These are phyloP conservation scores for Candida methanosorbosa DNA, from an alignment of 805 yeast species.

Conservation along the genomic window DNA sequence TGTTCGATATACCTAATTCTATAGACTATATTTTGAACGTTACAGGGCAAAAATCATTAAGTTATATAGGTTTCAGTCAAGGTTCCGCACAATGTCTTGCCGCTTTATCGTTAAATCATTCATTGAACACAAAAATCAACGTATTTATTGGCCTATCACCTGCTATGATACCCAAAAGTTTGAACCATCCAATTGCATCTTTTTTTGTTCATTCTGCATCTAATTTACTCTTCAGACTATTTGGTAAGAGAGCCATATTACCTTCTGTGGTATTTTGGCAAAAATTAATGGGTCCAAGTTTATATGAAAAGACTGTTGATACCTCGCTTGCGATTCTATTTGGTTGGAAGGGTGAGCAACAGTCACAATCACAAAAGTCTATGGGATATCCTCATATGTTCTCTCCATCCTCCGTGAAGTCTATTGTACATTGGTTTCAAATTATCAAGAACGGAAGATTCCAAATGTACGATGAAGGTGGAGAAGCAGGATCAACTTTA, in stretches of 20 bases:
- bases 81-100: constrained; percentile 95
- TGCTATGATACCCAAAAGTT: constrained; percentile 86
- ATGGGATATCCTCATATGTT: constrained; percentile 44
- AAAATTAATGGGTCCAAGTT: constrained; percentile 40
- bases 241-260: constrained; percentile 67
- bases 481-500: constrained; percentile 21
- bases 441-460: constrained; percentile 36
- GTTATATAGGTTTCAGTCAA: constrained; percentile 85
- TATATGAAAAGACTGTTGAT: constrained; percentile 38
- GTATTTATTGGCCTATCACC: constrained; percentile 82
- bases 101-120: constrained; percentile 56
- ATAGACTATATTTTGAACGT: constrained; percentile 59
- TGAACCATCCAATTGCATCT: constrained; percentile 33
- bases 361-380: constrained; percentile 34
- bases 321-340: constrained; percentile 35
- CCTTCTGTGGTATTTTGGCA: constrained; percentile 63
- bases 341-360: constrained; percentile 39
- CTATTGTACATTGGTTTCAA: constrained; percentile 42
- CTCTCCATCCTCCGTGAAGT: constrained; percentile 47
- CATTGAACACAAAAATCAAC: constrained; percentile 46
- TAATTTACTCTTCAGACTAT: constrained; percentile 54
- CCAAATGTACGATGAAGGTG: constrained; percentile 45
- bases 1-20: constrained; percentile 81
- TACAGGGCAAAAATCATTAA: constrained; percentile 36
- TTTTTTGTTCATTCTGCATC: constrained; percentile 73